Evolutionary conservation across 2,329 filamentous ascomycete species (phyloP), one percentile per base, ranked within the genome.

Genomic region (Exophiala lecanii-corni): DNA sequence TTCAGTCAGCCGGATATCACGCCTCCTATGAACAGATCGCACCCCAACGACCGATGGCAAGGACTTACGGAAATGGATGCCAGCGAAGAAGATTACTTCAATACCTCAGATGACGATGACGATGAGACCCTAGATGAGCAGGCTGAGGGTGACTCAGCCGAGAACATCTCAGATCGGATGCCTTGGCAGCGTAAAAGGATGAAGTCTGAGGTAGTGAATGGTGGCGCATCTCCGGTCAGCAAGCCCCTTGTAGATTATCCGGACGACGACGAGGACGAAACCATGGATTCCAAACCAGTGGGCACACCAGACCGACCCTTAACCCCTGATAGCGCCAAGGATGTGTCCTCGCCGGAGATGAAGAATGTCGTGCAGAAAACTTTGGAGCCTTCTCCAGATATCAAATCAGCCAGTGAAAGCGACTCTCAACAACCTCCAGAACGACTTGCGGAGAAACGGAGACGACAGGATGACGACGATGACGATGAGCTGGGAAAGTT

Each of bases 61-160:
- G 81, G 78, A 33, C 76, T 94, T 61, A 87, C 87, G 59, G 89
- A 94, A 40, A 76, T 89, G 59, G 91, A 96, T 60, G 75, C 82
- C 4, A 81, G 83, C 9, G 87, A 96, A 62, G 91, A 96, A 57
- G 88, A 91, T 32, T 98, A 97, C 64, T 97, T 94, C 76, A 91
- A 94, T 57, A 80, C 78, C 0, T 88, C 86, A 1, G 89, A 96
- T 55, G 86, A 92, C 35, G 84, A 89, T 47, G 84, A 89, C 47
- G 89, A 95, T 5, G 86, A 88, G 9, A 71, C 81, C 49, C 69
- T 63, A 55, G 47, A 58, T 9, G 55, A 55, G 16, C 44, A 39
- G 54, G 60, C 41, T 5, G 44, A 50, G 4, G 36, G 41, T 17
- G 47, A 53, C 19, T 33, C 40, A 20, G 36, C 23, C 19, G 45